Evolutionary conservation across 1,284 basidiomycete genomes (phyloP), one percentile per base, ranked within the genome.

Genomic region (Meira miltonrushii): DNA sequence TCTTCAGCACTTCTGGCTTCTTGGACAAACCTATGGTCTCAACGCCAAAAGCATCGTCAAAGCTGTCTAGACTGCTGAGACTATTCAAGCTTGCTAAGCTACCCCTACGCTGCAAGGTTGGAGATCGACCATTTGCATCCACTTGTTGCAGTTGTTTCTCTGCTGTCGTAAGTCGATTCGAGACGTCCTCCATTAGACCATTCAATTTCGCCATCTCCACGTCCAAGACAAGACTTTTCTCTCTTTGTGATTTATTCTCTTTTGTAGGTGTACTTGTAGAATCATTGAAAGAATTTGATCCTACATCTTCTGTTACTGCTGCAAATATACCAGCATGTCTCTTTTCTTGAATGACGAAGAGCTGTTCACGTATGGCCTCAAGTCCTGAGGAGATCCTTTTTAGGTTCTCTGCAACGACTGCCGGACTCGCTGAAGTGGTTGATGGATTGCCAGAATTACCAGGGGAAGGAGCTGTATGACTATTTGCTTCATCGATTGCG

Each of bases 111-210:
- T 52, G 6, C 58, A 33, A 33, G 3, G 28, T 54, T 11, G 38
- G 28, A 9, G 5, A 23, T 7, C 49, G 54, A 0, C 33, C 25
- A 11, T 48, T 15, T 61, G 87, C 83, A 74, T 92, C 90, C 60
- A 92, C 88, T 55, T 86, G 84, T 59, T 81, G 82, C 1, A 52
- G 41, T 19, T 38, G 47, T 15, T 44, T 28, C n/a, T 33, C 51
- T 17, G 39, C 50, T 37, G 28, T 39, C 15, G 5, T 38, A n/a
- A 53, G 23, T 37, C 28, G 12, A 17, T 19, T 12, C 19, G 56
- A 58, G 19, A 57, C 39, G 1, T 19, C 47, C 39, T 60, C 54
- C 15, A 58, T 12, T 41, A 39, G 47, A 7, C 39, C 55, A 50
- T 54, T 38, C 41, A 43, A 39, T 37, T 50, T 19, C 17, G 47